These are phyloP conservation scores for Vigna trinervia DNA, from an alignment of 306 rosid species.

Conservation along the genomic window DNA sequence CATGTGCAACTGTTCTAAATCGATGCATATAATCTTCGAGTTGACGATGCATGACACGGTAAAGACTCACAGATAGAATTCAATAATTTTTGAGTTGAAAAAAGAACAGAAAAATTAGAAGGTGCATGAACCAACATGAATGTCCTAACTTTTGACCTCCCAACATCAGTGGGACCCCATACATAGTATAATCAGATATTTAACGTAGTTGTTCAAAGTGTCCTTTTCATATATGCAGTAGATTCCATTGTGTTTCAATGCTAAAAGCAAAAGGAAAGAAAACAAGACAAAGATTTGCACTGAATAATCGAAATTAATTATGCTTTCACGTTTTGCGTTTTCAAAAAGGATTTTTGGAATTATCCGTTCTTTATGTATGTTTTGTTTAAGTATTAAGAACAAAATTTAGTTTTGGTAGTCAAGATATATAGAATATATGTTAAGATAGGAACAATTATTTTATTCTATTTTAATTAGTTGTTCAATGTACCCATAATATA, in stretches of 20 bases:
- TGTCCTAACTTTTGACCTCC: conserved; percentile 22
- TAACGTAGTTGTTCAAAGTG: not conserved
- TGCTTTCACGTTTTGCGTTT: not conserved
- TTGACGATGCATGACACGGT: conserved; percentile 11
- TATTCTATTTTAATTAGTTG: not conserved
- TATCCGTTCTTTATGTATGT: not conserved
- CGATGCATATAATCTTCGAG: not conserved
- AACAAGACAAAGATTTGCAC: not conserved
- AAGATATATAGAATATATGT: not conserved
- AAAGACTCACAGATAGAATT: not conserved
- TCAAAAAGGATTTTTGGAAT: not conserved
- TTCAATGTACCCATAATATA: not conserved
- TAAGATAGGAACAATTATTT: not conserved
- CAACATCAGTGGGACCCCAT: conserved; percentile 46
- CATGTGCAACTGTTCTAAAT: not conserved
- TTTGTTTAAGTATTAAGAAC: not conserved
- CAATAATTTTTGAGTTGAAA: not conserved
- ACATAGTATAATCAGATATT: not conserved
- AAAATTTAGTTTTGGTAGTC: not conserved
- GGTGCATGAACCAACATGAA: conserved; percentile 56
- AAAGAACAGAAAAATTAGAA: not conserved
- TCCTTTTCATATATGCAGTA: conserved; percentile 6
- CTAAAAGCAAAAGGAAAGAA: not conserved
- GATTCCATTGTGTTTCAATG: not conserved
- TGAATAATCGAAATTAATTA: not conserved